Evolutionary conservation across 2,329 filamentous ascomycete species (phyloP), one percentile per base, ranked within the genome.

Genomic region (Tolypocladium album): DNA sequence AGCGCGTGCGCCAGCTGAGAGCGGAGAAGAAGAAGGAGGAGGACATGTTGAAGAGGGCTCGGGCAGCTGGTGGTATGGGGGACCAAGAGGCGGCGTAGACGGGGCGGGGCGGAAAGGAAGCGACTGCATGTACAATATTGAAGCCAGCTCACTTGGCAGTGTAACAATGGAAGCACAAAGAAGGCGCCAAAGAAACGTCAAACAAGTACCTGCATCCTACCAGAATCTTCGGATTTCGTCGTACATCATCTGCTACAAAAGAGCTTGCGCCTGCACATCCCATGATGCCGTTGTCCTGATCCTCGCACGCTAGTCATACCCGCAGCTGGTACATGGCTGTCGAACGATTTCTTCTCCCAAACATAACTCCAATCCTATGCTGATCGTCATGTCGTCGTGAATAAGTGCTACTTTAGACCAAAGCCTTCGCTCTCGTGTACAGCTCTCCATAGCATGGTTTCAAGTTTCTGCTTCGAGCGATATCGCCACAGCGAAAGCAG

Each of bases 391-490:
- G 55, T 66, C 64, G 34, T 67, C 57, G 64, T 60, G 55, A 59
- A 55, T 52, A 31, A 31, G 52, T 39, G 78, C 70, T 53, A 93
- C 71, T 92, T 94, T 72, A 97, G 79, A 39, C 92, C 92, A 80
- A 97, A 97, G 3, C 92, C 92, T 72, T 96, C 91, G 68, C 92
- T 95, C 73, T 92, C 91, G 64, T 85, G 79, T n/a, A 96, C 91
- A 4, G 92, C 92, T 63, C 84, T 83, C 91, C 92, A 96, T 39
- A 97, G 76, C 77, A 86, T 85, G 58, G 73, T 75, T 71, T 90
- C 88, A 61, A 96, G 72, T 65, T 83, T 86, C 69, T 86, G 80
- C 65, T 80, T 84, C 4, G 82, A 85, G 42, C 74, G 70, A 72
- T 93, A 96, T 55, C 84, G 82, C 75, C 88, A 93, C 60, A 97